Conservation (phyloP, 176 grass and related monocot genomes). For the Eragrostis curvula region DNA sequence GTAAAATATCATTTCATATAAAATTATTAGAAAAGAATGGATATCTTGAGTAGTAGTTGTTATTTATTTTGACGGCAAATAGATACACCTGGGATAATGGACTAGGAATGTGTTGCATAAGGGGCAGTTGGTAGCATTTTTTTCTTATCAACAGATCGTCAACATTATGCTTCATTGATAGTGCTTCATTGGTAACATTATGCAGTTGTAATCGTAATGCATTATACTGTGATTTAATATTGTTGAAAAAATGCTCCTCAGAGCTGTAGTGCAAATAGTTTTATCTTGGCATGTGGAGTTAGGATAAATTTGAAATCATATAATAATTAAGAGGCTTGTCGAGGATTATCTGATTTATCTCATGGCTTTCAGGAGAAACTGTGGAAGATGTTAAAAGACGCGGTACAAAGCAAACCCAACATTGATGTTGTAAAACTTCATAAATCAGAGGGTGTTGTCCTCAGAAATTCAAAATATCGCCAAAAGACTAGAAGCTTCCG, state of each 20-base stretch:
- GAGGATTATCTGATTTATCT: slow-evolving; percentile 35
- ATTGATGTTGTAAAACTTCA: slow-evolving; percentile 98
- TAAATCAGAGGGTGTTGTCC: slow-evolving; percentile 97
- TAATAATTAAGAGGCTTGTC: slow-evolving; percentile 1
- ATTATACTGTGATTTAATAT: background rate
- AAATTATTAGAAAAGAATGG: background rate
- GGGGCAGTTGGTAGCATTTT: background rate
- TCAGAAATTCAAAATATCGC: slow-evolving; percentile 88
- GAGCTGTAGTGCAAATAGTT: background rate
- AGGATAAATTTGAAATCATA: slow-evolving; percentile 26
- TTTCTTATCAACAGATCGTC: slow-evolving; percentile 21
- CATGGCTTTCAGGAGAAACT: slow-evolving; percentile 82
- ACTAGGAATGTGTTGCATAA: background rate
- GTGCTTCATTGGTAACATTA: too few species aligned
- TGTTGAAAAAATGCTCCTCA: background rate
- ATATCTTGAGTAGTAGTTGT: too few species aligned
- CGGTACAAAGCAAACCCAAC: slow-evolving; percentile 76
- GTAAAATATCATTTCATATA: background rate
- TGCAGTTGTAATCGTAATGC: too few species aligned
- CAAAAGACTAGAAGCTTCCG: slow-evolving; percentile 86
- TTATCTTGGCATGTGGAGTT: slow-evolving; percentile 26
- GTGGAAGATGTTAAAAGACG: slow-evolving; percentile 95
- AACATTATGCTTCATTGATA: background rate
- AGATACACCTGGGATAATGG: background rate
- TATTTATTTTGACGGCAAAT: background rate